Conservation (phyloP, 345 rosid genomes). For the Hypericum androsaemum region DNA sequence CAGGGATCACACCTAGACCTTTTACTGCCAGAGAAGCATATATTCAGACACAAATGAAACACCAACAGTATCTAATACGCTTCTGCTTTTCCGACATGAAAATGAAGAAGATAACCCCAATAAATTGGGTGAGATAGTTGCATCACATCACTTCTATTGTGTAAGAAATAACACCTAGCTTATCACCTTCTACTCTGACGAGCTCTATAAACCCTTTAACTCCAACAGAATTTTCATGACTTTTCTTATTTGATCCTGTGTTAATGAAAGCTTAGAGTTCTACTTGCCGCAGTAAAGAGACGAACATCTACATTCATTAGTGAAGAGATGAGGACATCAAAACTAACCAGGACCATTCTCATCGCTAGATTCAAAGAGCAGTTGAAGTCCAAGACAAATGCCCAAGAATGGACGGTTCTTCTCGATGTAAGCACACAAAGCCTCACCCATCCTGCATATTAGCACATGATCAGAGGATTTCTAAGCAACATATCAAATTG, state of each 20-base stretch:
- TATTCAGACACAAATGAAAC: neutral
- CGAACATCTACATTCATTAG: no score
- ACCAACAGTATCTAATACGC: neutral
- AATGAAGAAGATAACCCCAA: neutral
- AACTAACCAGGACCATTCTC: conserved; percentile 82
- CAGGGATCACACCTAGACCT: conserved; percentile 95
- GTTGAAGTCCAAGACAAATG: conserved; percentile 92
- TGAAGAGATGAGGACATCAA: neutral
- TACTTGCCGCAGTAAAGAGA: no score
- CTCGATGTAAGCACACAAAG: conserved; percentile 61
- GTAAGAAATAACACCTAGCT: no score
- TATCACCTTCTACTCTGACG: no score
- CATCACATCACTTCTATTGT: no score
- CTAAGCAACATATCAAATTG: no score
- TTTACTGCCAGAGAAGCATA: conserved; percentile 32
- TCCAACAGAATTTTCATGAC: no score
- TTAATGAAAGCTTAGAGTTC: no score
- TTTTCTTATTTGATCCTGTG: no score
- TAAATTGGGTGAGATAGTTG: neutral
- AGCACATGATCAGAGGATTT: neutral
- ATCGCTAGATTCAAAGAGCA: conserved; percentile 79
- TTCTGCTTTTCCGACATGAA: neutral
- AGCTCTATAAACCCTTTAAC: no score
- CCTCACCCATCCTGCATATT: conserved; percentile 74
- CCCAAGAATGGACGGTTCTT: conserved; percentile 91